phyloP scores from a whole-genome alignment of 768 basidiomycete genomes.

The Russula sp. region DNA sequence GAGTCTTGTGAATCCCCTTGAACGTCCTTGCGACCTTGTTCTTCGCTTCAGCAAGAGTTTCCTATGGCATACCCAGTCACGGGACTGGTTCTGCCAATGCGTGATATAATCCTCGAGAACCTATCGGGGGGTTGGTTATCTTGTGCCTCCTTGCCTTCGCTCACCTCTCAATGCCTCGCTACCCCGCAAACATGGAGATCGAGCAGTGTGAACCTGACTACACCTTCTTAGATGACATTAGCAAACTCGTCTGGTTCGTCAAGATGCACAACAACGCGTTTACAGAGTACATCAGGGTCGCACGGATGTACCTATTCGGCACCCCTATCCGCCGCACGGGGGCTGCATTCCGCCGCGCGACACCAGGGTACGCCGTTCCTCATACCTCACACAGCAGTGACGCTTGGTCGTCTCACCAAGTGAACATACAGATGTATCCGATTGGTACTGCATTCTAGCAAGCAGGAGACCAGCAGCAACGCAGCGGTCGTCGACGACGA shows the following conservation, averaged over 20 bases:
- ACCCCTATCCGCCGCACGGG: slow-evolving; percentile 17
- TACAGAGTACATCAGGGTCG: slow-evolving; percentile 11
- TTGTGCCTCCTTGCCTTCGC: neutral
- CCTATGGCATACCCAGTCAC: neutral
- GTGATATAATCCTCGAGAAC: neutral
- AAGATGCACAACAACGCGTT: slow-evolving; percentile 3
- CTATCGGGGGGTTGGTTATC: neutral
- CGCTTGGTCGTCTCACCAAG: neutral
- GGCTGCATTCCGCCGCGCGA: neutral
- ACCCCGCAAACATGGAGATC: neutral
- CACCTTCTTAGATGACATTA: neutral
- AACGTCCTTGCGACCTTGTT: slow-evolving; percentile 5
- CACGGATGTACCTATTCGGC: slow-evolving; percentile 17
- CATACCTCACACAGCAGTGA: neutral
- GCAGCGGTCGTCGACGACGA: slow-evolving; percentile 12
- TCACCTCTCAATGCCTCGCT: neutral
- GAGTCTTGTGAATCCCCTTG: neutral
- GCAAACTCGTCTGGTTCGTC: slow-evolving; percentile 7
- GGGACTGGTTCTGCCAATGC: neutral
- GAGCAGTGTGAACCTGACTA: neutral
- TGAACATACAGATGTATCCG: slow-evolving; percentile 16
- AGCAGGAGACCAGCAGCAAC: neutral
- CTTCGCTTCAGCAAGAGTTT: neutral
- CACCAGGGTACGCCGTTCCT: slow-evolving; percentile 13
- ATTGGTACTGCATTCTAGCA: slow-evolving; percentile 11